These are phyloP conservation scores for Geotrichum siamense DNA, from an alignment of 1,139 yeast genomes.

Conservation along the genomic window DNA sequence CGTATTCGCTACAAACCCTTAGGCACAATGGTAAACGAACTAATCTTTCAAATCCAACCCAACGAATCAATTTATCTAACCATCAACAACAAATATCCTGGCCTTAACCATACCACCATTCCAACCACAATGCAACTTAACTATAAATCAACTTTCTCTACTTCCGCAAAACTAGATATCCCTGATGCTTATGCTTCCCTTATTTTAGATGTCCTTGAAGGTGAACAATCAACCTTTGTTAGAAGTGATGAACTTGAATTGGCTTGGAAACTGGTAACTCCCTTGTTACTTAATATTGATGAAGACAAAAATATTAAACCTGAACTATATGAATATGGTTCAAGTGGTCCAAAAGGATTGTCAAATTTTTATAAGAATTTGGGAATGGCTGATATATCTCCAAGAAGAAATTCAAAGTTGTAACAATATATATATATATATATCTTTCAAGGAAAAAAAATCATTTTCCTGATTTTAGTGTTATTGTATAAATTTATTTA, in stretches of 20 bases:
- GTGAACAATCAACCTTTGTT: constrained; percentile 94
- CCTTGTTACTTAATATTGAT: constrained; percentile 75
- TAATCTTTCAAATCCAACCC: constrained; percentile 92
- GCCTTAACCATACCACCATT: constrained; percentile 71
- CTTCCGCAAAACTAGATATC: constrained; percentile 65
- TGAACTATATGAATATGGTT: constrained; percentile 83
- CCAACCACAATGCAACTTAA: constrained; percentile 87
- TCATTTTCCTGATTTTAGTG: too few species aligned
- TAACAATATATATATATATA: too few species aligned
- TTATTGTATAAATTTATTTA: too few species aligned
- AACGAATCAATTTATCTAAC: constrained; percentile 88
- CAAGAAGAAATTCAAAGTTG: too few species aligned
- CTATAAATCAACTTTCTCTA: constrained; percentile 37
- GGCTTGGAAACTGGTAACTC: constrained; percentile 91
- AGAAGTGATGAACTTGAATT: constrained; percentile 96
- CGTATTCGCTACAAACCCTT: constrained; percentile 88
- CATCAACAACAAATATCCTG: constrained; percentile 89
- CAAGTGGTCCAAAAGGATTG: constrained; percentile 62
- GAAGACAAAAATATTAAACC: constrained; percentile 38
- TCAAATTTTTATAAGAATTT: too few species aligned
- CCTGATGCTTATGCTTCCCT: constrained; percentile 98
- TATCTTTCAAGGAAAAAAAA: too few species aligned
- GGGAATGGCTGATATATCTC: too few species aligned
- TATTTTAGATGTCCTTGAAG: constrained; percentile 81
- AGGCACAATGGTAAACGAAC: constrained; percentile 79